Base-by-base conservation (phyloP, 1,139 yeast species). In the Trichomonascaceae sp. region DNA sequence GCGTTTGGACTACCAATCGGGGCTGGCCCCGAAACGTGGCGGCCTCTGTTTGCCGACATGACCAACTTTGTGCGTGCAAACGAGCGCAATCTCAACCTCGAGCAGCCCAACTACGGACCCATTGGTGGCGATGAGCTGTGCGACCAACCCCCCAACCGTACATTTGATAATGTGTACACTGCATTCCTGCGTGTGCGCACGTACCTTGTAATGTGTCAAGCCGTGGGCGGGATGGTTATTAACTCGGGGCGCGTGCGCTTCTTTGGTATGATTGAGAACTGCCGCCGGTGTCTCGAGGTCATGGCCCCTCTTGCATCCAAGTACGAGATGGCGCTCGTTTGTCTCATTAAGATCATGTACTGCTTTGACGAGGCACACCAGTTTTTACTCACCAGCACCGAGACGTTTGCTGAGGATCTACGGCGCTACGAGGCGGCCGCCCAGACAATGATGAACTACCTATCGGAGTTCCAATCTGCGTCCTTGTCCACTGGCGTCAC, bases 141-240 rank as follows among this genome's bases (percentile, higher is more conserved):
- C n/a, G n/a, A n/a, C n/a, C n/a, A n/a, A n/a, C n/a, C n/a, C n/a
- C n/a, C n/a, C n/a, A 11, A 20, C 11, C 9, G 23, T 6, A 20
- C 23, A 20, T 6, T 20, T 20, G 11, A 20, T 20, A 11, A 20
- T 20, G 23, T 20, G 11, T 20, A 8, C 23, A 13, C 17, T 9
- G 35, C 40, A 17, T 36, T 34, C 17, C 26, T 18, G 22, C 31
- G 41, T 15, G 17, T 35, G 3, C 20, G 38, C 11, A 25, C 26
- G 11, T 39, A 36, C 26, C 32, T 36, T 23, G 33, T 37, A 11
- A 18, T 36, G 15, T 36, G 37, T 29, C 31, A 35, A 4, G 35
- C 37, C 26, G 28, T 38, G 16, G 32, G 31, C 5, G 42, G 40
- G n/a, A 38, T 38, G 42, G 39, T 39, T 3, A 26, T 36, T 5